These are phyloP conservation scores for Fusarium sp. DNA, from an alignment of 2,329 filamentous ascomycete species.

Conservation along the genomic window DNA sequence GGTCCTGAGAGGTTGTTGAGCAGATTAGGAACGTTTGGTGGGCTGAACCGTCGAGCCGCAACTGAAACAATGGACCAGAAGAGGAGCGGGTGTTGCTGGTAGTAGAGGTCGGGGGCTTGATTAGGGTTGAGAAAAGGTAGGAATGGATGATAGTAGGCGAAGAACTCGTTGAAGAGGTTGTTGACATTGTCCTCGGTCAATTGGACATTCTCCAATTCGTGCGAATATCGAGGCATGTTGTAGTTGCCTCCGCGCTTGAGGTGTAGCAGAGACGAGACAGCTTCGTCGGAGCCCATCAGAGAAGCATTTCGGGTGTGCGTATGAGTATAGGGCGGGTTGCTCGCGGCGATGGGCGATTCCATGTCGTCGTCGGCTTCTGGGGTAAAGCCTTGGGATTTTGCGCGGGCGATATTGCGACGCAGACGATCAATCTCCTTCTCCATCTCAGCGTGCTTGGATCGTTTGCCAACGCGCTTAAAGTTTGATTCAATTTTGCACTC, in stretches of 20 bases:
- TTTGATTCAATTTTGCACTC: conserved; percentile 89
- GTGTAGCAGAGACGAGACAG: conserved; percentile 73
- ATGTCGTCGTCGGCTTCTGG: conserved; percentile 67
- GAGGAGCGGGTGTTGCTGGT: conserved; percentile 79
- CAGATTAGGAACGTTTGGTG: conserved; percentile 66
- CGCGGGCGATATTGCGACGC: conserved; percentile 69
- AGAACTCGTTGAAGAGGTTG: conserved; percentile 79
- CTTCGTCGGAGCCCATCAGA: conserved; percentile 75
- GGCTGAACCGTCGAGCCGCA: conserved; percentile 75
- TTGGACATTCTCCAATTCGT: conserved; percentile 71
- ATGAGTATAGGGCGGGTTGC: conserved; percentile 66
- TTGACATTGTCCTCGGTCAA: conserved; percentile 71
- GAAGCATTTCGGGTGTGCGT: conserved; percentile 72
- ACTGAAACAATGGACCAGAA: conserved; percentile 88
- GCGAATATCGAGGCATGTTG: conserved; percentile 67
- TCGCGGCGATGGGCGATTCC: conserved; percentile 66
- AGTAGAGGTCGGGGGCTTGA: conserved; percentile 77
- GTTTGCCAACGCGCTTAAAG: conserved; percentile 86
- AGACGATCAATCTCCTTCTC: conserved; percentile 81
- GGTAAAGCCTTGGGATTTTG: conserved; percentile 68
- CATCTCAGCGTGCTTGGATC: conserved; percentile 86
- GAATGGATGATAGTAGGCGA: conserved; percentile 79
- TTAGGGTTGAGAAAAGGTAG: conserved; percentile 77
- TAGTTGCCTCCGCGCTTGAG: conserved; percentile 74
- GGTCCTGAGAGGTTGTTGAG: conserved; percentile 75